Evolutionary conservation across 2,329 filamentous ascomycete genomes (phyloP).

Genomic region (Aureobasidium namibiae): DNA sequence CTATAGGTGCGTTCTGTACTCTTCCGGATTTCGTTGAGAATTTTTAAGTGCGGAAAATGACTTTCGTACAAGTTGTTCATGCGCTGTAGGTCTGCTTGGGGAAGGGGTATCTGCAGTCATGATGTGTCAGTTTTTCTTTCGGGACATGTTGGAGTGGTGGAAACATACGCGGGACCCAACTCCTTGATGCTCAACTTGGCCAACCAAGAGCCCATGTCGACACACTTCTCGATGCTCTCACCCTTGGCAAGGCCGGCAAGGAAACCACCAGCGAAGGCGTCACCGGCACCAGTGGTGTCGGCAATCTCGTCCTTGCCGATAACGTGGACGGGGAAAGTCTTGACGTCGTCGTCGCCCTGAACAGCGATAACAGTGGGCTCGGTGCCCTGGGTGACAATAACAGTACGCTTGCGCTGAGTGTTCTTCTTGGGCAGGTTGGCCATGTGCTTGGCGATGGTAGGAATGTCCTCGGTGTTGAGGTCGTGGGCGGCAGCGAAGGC

Average conservation of each 20-base stretch:
- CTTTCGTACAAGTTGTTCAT: background rate
- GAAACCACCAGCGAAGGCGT: conserved; percentile 94
- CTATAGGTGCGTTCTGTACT: background rate
- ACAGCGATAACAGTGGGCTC: conserved; percentile 77
- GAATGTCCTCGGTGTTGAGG: conserved; percentile 65
- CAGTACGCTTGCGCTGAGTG: conserved; percentile 69
- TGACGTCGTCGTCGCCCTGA: conserved; percentile 51
- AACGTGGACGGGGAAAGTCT: conserved; percentile 71
- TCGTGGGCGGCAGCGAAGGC: conserved; percentile 78
- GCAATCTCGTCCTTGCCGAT: conserved; percentile 73
- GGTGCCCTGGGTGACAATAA: conserved; percentile 92
- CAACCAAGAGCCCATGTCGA: conserved; percentile 96
- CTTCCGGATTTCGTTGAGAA: conserved; percentile 1
- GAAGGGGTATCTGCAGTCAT: conserved; percentile 25
- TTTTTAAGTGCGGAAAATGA: background rate
- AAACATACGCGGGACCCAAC: conserved; percentile 84
- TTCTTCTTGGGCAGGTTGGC: conserved; percentile 91
- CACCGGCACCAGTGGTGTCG: conserved; percentile 92
- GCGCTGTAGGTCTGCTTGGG: conserved; percentile 29
- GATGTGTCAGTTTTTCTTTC: conserved; percentile 22
- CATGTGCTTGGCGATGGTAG: conserved; percentile 76
- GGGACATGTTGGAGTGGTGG: conserved; percentile 23
- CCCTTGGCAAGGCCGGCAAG: conserved; percentile 80
- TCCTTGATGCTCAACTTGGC: conserved; percentile 90
- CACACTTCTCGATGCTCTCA: conserved; percentile 65